Evolutionary conservation across 225 moss, liverwort and hornwort species (phyloP), one percentile per base, ranked within the genome.

Genomic region (Antitrichia curtipendula): DNA sequence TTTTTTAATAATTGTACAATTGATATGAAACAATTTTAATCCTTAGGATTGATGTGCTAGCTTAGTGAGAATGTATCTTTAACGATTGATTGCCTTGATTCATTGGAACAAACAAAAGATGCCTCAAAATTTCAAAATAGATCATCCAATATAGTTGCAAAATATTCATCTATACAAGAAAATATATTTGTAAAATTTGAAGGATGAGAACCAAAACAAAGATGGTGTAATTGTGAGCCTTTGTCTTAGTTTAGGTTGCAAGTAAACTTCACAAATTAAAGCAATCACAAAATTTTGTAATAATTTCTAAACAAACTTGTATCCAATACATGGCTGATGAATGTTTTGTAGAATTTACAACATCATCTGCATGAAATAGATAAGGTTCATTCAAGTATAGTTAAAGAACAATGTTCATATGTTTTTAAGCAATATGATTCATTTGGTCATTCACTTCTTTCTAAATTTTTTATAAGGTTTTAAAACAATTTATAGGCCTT

Each of bases 41-140:
- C 6, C 21, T 23, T 15, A 2, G 1, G 14, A 0, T 9, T 52
- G 36, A 53, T 34, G 23, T 14, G 0, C 3, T 0, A 5, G 0
- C 7, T 36, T 36, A 1, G 13, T 34, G 1, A 23, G 3, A 53
- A 36, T 75, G 36, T 53, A 5, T 36, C 13, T 0, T 53, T 53
- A 36, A 53, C 6, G 6, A 53, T 4, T 23, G 15, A 52, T 5
- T 53, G 36, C 53, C 36, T 36, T 36, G 3, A 19, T 23, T 73
- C 31, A 73, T 47, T 47, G 4, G 3, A 1, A 6, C 31, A 73
- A 31, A 47, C 19, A 73, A 43, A 8, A 6, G 6, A 13, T 0
- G 3, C 2, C 1, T 75, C 3, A 50, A 34, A 34, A 34, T 3
- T 34, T 1, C 2, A 75, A 32, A 50, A 32, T 21, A 13, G 19